These are phyloP conservation scores for Casuarina equisetifolia DNA, from an alignment of 306 rosid species.

Conservation along the genomic window DNA sequence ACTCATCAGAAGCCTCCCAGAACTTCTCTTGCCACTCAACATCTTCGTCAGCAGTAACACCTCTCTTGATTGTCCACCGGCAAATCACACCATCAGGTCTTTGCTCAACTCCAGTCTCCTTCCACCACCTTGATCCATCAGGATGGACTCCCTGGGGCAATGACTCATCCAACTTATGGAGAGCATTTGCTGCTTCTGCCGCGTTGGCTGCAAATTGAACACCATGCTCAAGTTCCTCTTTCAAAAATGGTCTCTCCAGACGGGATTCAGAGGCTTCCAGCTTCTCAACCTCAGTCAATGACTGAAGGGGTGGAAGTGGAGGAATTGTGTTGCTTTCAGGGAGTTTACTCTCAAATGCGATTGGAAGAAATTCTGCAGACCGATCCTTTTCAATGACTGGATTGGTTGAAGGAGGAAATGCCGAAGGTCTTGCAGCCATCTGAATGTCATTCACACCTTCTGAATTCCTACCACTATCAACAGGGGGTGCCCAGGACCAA, in stretches of 20 bases:
- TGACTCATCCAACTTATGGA: conserved; percentile 35
- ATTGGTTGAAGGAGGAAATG: conserved; percentile 27
- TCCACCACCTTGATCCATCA: conserved; percentile 93
- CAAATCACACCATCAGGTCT: conserved; percentile 89
- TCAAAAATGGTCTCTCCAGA: conserved; percentile 43
- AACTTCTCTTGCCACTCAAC: conserved; percentile 88
- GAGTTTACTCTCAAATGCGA: conserved; percentile 69
- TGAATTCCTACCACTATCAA: conserved; percentile 31
- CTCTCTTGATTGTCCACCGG: conserved; percentile 85
- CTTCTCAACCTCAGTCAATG: conserved; percentile 51
- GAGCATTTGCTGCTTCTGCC: conserved; percentile 74
- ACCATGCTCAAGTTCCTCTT: conserved; percentile 52
- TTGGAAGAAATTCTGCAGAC: conserved; percentile 45
- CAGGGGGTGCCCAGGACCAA: conserved; percentile 96
- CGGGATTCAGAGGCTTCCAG: conserved; percentile 37
- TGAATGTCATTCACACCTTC: conserved; percentile 39
- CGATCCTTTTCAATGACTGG: conserved; percentile 70
- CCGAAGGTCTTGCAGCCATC: conserved; percentile 39
- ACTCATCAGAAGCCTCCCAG: conserved; percentile 95
- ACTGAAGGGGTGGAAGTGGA: conserved; percentile 73
- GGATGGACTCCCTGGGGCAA: conserved; percentile 51
- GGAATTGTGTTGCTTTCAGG: conserved; percentile 32
- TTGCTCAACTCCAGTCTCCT: conserved; percentile 72
- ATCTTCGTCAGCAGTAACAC: conserved; percentile 74
- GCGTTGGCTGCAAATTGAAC: conserved; percentile 60